Base-by-base conservation (phyloP, 306 rosid genomes). In the Malus orientalis region DNA sequence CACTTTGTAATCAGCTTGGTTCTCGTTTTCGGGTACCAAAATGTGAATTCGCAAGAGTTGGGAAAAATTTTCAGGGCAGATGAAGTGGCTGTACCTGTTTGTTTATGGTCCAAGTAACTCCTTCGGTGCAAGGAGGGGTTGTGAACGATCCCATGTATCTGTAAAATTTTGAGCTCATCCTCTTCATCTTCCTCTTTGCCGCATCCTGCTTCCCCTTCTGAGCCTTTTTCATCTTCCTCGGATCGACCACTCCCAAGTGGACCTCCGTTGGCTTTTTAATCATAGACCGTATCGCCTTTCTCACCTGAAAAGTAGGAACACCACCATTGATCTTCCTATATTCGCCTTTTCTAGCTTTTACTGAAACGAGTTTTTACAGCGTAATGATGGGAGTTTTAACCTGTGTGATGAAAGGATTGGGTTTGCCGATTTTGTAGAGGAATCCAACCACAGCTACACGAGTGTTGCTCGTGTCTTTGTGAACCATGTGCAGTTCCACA, bases 401-500 rank as follows among this genome's bases (percentile, higher is more conserved):
- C 97, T 80, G 77, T 4, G 79, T 49, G 79, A 91, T 85, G 74
- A 81, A 64, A 22, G 78, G 75, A 79, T 89, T 84, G 1, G 93
- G 84, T 16, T 38, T 36, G 27, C 98, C 97, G 75, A 87, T 69
- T 67, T 74, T 81, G 55, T 79, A 93, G 29, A 93, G 32, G 62
- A 85, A 73, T 14, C 87, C 93, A 78, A 86, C 38, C 11, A 91
- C 96, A 75, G 90, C 96, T 4, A 67, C 61, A n/a, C 15, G 20
- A 14, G 40, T 7, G 40, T 62, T 74, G 62, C 79, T 74, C 55
- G 32, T 18, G 69, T 76, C 81, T 38, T 53, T 18, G 53, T 93
- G 98, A 78, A 93, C 93, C 95, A 89, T 79, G 71, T 93, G 98
- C 3, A 89, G 76, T 85, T 93, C 98, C 83, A 91, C 6, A 16